A percentile compares a stretch with the other conserved stretches of the same genome.
These are phyloP conservation scores for Spiraea crenata DNA, from an alignment of 331 rosid species.

Conservation along the genomic window DNA sequence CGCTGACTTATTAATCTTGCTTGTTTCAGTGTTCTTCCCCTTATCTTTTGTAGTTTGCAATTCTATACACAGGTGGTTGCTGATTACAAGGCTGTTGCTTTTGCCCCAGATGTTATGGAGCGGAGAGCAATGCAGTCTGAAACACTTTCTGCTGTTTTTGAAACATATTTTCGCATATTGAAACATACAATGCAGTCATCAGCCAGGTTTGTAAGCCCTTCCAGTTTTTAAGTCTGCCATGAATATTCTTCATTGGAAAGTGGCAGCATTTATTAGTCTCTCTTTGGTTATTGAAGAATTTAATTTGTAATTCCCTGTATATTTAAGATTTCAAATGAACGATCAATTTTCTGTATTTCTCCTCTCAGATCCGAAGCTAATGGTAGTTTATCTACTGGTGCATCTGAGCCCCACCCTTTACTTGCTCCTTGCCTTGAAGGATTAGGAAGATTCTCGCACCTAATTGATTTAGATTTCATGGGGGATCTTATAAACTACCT, in stretches of 20 bases:
- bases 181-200: conserved; percentile 67
- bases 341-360: conserved; percentile 28
- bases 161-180: conserved; percentile 84
- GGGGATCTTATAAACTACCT: conserved; percentile 80
- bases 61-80: conserved; percentile 71
- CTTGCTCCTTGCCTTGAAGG: conserved; percentile 90
- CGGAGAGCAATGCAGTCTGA: conserved; percentile 77
- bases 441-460: conserved; percentile 83
- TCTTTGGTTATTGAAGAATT: conserved; percentile 12
- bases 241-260: neutral
- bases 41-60: conserved; percentile 15
- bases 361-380: conserved; percentile 61
- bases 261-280: neutral
- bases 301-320: neutral
- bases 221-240: neutral
- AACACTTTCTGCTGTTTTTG: conserved; percentile 88
- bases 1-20: neutral
- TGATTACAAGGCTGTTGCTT: conserved; percentile 87
- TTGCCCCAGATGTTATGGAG: conserved; percentile 64
- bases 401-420: conserved; percentile 59
- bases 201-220: conserved; percentile 43
- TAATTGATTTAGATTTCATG: conserved; percentile 91
- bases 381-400: conserved; percentile 30
- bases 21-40: conserved; percentile 17
- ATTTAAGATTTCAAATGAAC: conserved; percentile 19